A percentile compares a stretch with the other conserved stretches of the same genome.
Conservation (phyloP, 306 rosid species). For the Vigna reflexopilosa region DNA sequence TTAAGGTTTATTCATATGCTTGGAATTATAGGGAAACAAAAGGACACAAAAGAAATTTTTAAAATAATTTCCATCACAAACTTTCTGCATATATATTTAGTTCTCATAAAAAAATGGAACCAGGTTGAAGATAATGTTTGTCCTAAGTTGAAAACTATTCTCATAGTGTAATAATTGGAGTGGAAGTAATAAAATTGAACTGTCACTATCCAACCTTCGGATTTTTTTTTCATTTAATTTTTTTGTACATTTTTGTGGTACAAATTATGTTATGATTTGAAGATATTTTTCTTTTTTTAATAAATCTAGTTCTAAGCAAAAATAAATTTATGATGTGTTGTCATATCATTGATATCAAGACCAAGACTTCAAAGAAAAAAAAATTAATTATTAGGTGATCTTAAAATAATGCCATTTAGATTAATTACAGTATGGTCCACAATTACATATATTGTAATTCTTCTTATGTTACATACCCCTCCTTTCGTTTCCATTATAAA, state of each 20-base stretch:
- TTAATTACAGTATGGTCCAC: too few species aligned
- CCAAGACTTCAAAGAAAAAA: background rate
- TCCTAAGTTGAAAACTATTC: background rate
- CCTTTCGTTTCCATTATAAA: too few species aligned
- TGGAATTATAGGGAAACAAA: slow-evolving; percentile 2
- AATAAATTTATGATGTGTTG: background rate
- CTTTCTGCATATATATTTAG: background rate
- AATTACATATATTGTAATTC: too few species aligned
- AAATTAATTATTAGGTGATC: too few species aligned
- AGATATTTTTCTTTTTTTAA: background rate
- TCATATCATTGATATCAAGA: background rate
- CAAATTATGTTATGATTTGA: background rate
- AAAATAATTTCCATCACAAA: background rate
- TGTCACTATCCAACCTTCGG: background rate
- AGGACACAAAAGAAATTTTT: background rate
- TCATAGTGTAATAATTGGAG: background rate
- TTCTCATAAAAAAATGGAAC: background rate
- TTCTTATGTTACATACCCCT: too few species aligned
- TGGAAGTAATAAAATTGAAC: background rate
- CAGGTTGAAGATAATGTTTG: background rate
- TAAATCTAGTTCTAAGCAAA: background rate
- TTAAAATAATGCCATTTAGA: too few species aligned
- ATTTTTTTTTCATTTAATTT: background rate
- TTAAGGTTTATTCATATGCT: background rate
- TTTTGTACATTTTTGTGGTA: background rate